Conservation (phyloP, 2,329 filamentous ascomycete genomes). For the Penicillium olsonii region DNA sequence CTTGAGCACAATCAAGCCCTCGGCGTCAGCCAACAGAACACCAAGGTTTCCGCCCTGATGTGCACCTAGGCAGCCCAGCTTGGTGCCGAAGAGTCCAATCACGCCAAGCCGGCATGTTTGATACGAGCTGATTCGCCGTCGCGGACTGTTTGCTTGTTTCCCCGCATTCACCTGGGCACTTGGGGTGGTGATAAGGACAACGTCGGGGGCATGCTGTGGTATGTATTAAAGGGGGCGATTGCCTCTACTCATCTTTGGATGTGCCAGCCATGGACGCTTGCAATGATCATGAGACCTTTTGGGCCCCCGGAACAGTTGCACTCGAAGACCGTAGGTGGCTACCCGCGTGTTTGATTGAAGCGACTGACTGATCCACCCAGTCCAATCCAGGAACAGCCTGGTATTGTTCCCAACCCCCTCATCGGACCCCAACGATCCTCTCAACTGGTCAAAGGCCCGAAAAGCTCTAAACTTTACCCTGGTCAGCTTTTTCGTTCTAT, state of each 20-base stretch:
- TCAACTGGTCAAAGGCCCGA: slow-evolving; percentile 27
- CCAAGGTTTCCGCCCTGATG: too few species aligned
- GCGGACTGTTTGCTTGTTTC: not conserved
- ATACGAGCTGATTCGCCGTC: slow-evolving; percentile 5
- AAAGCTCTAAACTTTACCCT: slow-evolving; percentile 29
- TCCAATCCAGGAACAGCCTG: slow-evolving; percentile 14
- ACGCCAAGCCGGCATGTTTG: slow-evolving; percentile 17
- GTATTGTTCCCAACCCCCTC: slow-evolving; percentile 26
- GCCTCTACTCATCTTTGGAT: too few species aligned
- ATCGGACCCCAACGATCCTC: slow-evolving; percentile 28
- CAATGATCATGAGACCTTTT: slow-evolving; percentile 12
- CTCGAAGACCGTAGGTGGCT: slow-evolving; percentile 21
- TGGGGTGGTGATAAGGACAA: too few species aligned
- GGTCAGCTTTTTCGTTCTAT: slow-evolving; percentile 28
- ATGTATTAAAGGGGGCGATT: too few species aligned
- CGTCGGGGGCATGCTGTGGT: too few species aligned
- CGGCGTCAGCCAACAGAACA: too few species aligned
- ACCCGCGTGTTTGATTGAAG: not conserved
- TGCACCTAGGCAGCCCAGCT: not conserved
- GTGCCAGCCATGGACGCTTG: slow-evolving; percentile 11
- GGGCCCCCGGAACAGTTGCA: slow-evolving; percentile 22
- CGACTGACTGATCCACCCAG: not conserved
- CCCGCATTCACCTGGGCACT: slow-evolving; percentile 3
- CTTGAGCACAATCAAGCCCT: too few species aligned
- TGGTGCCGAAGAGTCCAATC: not conserved